phyloP scores from a whole-genome alignment of 2,329 filamentous ascomycete genomes.

The Ceratocystis alfenasii region DNA sequence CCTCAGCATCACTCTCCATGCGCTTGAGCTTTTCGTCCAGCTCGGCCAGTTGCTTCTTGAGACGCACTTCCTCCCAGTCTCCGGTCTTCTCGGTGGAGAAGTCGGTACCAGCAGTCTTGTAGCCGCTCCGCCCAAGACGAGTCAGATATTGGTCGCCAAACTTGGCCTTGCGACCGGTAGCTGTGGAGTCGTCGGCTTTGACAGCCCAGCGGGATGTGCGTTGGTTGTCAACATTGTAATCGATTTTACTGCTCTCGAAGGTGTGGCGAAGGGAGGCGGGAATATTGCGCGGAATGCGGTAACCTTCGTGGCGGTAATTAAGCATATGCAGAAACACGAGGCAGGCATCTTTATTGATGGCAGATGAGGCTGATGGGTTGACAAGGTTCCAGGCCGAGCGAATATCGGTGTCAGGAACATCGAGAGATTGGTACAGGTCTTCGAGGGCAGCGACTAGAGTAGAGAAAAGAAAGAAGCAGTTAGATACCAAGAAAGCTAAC shows the following conservation, averaged over 20 bases:
- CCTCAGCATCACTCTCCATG: slow-evolving; percentile 62
- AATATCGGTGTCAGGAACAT: slow-evolving; percentile 64
- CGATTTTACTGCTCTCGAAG: slow-evolving; percentile 92
- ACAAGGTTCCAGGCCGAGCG: slow-evolving; percentile 94
- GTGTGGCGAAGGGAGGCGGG: slow-evolving; percentile 81
- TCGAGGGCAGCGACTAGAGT: slow-evolving; percentile 59
- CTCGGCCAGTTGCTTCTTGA: slow-evolving; percentile 85
- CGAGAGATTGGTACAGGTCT: slow-evolving; percentile 72
- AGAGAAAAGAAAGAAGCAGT: neutral
- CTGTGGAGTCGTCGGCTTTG: slow-evolving; percentile 65
- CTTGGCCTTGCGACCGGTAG: slow-evolving; percentile 84
- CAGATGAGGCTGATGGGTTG: slow-evolving; percentile 71
- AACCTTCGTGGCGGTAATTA: slow-evolving; percentile 90
- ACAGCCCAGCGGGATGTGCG: slow-evolving; percentile 66
- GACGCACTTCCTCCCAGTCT: slow-evolving; percentile 93
- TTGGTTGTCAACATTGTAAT: slow-evolving; percentile 81
- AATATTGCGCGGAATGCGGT: slow-evolving; percentile 80
- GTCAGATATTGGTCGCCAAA: slow-evolving; percentile 96
- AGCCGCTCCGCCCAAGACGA: slow-evolving; percentile 70
- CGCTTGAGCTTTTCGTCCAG: slow-evolving; percentile 77
- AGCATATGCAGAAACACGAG: slow-evolving; percentile 94
- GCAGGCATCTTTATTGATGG: slow-evolving; percentile 88
- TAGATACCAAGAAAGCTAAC: neutral
- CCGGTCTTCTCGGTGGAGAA: slow-evolving; percentile 76
- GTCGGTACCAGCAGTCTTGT: slow-evolving; percentile 77